These are phyloP conservation scores for Rhododendron ferrugineum DNA, from an alignment of 148 eudicot species.

Conservation along the genomic window DNA sequence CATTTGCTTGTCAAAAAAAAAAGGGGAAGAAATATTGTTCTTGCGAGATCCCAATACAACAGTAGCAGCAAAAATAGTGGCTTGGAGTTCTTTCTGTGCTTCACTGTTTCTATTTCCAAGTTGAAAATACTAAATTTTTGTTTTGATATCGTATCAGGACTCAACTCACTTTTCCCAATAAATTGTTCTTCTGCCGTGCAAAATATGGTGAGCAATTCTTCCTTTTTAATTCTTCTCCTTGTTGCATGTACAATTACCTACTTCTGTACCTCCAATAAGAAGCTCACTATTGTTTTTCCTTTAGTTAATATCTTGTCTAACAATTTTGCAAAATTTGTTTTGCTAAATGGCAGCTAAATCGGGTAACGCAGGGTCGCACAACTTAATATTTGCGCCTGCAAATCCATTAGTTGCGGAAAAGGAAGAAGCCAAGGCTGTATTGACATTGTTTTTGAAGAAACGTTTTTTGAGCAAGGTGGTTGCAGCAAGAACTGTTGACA, in stretches of 20 bases:
- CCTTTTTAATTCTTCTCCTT: not conserved
- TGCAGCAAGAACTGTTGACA: conserved; percentile 65
- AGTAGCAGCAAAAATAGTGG: not conserved
- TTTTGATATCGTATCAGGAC: conserved; percentile 23
- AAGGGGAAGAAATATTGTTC: not conserved
- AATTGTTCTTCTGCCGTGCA: conserved; percentile 24
- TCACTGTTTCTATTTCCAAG: not conserved
- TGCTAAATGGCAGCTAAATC: conserved; percentile 28
- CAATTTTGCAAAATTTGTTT: not conserved
- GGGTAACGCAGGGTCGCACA: conserved; percentile 39
- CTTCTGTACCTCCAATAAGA: not conserved
- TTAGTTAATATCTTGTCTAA: not conserved
- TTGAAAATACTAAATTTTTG: not conserved
- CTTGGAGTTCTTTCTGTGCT: not conserved
- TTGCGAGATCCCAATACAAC: not conserved
- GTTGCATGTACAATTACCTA: not conserved
- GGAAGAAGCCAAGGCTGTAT: conserved; percentile 85
- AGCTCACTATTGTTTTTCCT: not conserved
- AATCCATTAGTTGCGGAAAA: conserved; percentile 64
- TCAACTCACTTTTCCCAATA: conserved; percentile 20
- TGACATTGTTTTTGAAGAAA: conserved; percentile 68
- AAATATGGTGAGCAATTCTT: conserved; percentile 27
- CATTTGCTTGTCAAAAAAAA: not conserved
- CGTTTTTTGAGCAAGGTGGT: conserved; percentile 57
- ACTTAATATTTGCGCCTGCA: conserved; percentile 43